A percentile compares a stretch with the other conserved stretches of the same genome.
Conservation (phyloP, 106 monocot genomes). For the Apostasia ramifera region DNA sequence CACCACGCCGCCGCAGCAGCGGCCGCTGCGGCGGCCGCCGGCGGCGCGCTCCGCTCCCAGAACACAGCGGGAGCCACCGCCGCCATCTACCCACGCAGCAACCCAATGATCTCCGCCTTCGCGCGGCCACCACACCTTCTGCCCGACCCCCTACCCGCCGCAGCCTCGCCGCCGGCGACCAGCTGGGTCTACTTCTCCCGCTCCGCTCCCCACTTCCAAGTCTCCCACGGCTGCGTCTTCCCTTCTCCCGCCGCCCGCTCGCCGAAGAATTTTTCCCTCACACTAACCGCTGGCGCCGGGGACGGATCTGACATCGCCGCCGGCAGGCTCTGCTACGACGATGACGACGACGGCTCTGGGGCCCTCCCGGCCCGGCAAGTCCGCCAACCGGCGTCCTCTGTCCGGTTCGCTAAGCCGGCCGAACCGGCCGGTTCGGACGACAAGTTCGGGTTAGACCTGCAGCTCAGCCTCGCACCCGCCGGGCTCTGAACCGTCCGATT, state of each 20-base stretch:
- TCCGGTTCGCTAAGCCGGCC: neutral
- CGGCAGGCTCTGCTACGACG: neutral
- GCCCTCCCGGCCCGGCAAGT: neutral
- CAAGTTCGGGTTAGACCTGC: conserved; percentile 59
- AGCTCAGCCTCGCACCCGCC: conserved; percentile 83
- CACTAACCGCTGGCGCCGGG: neutral
- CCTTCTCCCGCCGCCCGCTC: conserved; percentile 2
- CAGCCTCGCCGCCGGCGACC: neutral
- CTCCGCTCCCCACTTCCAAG: conserved; percentile 19
- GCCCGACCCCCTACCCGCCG: neutral
- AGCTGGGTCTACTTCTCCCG: conserved; percentile 42
- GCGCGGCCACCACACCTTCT: conserved; percentile 17
- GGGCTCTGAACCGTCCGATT: conserved; percentile 26
- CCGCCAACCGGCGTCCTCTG: neutral
- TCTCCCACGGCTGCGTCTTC: conserved; percentile 34
- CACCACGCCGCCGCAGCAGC: neutral
- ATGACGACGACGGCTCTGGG: neutral
- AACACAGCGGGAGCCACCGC: neutral
- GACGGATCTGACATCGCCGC: neutral
- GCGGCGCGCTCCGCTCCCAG: neutral
- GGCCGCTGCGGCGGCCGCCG: conserved; percentile 1
- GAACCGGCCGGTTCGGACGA: conserved; percentile 16
- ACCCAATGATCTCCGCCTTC: conserved; percentile 42
- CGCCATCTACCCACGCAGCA: conserved; percentile 15
- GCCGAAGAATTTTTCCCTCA: neutral